Conservation (phyloP, 208 protist genomes). For the Blastocrithidia nonstop region DNA sequence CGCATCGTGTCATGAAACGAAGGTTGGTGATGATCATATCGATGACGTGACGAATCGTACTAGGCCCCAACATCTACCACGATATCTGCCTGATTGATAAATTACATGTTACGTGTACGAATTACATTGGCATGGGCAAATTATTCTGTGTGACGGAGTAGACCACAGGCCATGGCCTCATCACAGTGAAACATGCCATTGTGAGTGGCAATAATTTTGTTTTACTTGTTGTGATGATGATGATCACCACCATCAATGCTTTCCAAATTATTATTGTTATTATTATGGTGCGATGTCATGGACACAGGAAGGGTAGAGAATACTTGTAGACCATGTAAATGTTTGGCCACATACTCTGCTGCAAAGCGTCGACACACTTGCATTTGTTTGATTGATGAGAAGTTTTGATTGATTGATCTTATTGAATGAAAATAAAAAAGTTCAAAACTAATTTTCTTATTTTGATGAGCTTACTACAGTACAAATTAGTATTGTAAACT, state of each 20-base stretch:
- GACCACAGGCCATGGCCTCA: conserved; percentile 87
- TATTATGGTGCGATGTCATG: too few species aligned
- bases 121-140: conserved; percentile 47
- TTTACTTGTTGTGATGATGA: conserved; percentile 5
- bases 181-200: conserved; percentile 91
- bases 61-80: conserved; percentile 93
- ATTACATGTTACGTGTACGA: conserved; percentile 67
- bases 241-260: neutral
- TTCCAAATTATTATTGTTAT: neutral
- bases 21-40: conserved; percentile 93
- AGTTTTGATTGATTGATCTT: neutral
- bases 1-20: conserved; percentile 86
- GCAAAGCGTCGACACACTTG: conserved; percentile 16
- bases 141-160: conserved; percentile 62
- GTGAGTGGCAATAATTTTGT: conserved; percentile 91
- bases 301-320: conserved; percentile 12
- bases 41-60: conserved; percentile 70
- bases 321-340: conserved; percentile 34
- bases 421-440: neutral
- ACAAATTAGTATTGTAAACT: too few species aligned
- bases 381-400: conserved; percentile 4
- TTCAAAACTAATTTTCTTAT: neutral
- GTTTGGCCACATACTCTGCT: conserved; percentile 41
- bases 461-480: too few species aligned
- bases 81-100: conserved; percentile 61